These are phyloP conservation scores for Cucumis hystrix DNA, from an alignment of 306 rosid genomes.

Conservation along the genomic window DNA sequence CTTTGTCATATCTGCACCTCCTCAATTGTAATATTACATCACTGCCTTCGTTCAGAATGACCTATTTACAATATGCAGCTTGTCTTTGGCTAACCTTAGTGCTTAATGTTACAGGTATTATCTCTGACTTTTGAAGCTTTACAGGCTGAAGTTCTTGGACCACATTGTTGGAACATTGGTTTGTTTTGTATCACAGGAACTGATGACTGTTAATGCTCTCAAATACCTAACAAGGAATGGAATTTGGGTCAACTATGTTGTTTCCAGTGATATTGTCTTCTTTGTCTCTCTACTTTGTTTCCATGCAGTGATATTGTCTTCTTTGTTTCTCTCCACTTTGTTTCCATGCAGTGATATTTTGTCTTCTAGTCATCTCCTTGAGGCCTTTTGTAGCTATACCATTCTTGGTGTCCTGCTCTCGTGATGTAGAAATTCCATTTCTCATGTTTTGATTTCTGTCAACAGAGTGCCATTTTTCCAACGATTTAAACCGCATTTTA, in stretches of 20 bases:
- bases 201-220: conserved; percentile 24
- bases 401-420: not conserved
- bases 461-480: not conserved
- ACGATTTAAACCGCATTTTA: not conserved
- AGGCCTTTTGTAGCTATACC: not conserved
- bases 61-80: conserved; percentile 3
- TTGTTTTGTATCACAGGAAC: conserved; percentile 66
- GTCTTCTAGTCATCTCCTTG: not conserved
- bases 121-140: conserved; percentile 91
- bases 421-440: not conserved
- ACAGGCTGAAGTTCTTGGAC: conserved; percentile 55
- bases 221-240: conserved; percentile 18
- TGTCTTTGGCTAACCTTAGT: conserved; percentile 43
- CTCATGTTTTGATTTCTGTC: not conserved
- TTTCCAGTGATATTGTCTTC: not conserved
- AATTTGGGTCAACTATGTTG: conserved; percentile 11
- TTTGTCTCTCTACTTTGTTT: not conserved
- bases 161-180: conserved; percentile 72
- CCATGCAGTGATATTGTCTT: not conserved
- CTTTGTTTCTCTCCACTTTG: conserved; percentile 10
- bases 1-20: not conserved
- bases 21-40: not conserved
- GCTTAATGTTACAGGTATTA: conserved; percentile 96
- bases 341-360: not conserved
- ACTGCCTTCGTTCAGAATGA: not conserved